Percentiles rank a stretch among this genome's conserved stretches.
Evolutionary conservation across 2,329 filamentous ascomycete genomes (phyloP).

Genomic region (Aspergillus neoniger): DNA sequence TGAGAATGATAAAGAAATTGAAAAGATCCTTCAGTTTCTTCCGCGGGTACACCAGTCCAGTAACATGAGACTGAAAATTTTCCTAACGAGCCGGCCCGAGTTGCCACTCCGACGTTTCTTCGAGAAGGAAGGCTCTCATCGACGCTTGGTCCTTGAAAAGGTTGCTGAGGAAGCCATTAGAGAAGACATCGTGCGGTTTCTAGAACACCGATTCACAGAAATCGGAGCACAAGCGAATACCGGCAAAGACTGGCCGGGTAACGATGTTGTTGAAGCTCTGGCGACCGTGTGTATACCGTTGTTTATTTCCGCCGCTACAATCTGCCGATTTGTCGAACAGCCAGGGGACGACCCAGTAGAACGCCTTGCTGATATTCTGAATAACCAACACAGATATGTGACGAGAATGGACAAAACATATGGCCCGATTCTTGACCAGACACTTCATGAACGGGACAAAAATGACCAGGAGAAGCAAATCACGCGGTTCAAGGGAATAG

Average conservation of each 20-base stretch:
- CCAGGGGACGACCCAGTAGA: constrained; percentile 12
- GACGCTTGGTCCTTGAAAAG: constrained; percentile 29
- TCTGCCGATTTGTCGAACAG: constrained; percentile 18
- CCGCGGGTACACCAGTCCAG: constrained; percentile 15
- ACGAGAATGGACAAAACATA: constrained; percentile 32
- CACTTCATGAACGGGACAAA: constrained; percentile 16
- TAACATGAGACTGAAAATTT: constrained; percentile 23
- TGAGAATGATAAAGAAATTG: constrained; percentile 23
- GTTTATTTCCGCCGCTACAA: constrained; percentile 23
- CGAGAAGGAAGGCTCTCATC: constrained; percentile 17
- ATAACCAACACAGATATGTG: constrained; percentile 13
- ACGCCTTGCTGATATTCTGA: constrained; percentile 20
- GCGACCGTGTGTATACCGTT: constrained; percentile 16
- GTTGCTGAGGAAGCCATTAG: constrained; percentile 23
- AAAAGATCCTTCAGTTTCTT: constrained; percentile 26
- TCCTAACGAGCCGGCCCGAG: constrained; percentile 35
- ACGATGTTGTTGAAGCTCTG: constrained; percentile 3
- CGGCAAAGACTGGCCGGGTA: constrained; percentile 19
- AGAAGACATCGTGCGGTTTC: constrained; percentile 27
- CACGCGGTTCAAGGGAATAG: constrained; percentile 18
- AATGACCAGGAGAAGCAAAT: constrained; percentile 9
- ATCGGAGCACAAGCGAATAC: constrained; percentile 14
- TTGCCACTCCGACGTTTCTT: constrained; percentile 20
- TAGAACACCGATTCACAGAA: constrained; percentile 19
- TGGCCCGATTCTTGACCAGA: constrained; percentile 24